phyloP scores from a whole-genome alignment of 345 rosid genomes.

The Conringia planisiliqua region DNA sequence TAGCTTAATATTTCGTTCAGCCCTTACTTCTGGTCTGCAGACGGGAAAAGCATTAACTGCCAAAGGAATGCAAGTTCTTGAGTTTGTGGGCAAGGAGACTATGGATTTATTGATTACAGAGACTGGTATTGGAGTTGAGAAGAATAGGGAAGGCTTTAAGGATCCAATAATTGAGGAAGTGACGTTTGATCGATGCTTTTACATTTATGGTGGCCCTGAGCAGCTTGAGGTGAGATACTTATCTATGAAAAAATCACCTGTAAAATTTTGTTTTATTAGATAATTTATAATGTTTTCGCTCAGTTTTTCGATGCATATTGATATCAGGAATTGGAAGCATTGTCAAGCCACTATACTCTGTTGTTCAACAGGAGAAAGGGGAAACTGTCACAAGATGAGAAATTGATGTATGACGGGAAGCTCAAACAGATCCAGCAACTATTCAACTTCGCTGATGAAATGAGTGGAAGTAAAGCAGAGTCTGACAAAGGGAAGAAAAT shows the following conservation, averaged over 20 bases:
- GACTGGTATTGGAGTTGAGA: conserved; percentile 73
- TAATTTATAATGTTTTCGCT: conserved; percentile 9
- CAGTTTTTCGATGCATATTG: conserved; percentile 16
- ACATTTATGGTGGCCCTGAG: conserved; percentile 98
- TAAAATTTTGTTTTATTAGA: not conserved
- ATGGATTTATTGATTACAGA: conserved; percentile 85
- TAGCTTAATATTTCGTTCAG: not conserved
- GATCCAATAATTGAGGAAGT: conserved; percentile 85
- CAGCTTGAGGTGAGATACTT: conserved; percentile 73
- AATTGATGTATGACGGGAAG: conserved; percentile 63
- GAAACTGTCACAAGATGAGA: conserved; percentile 73
- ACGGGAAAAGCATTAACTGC: conserved; percentile 91
- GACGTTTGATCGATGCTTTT: conserved; percentile 95
- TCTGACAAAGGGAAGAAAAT: conserved; percentile 82
- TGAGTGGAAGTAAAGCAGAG: conserved; percentile 49
- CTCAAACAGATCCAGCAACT: conserved; percentile 84
- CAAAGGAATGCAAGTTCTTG: conserved; percentile 97
- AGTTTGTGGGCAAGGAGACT: conserved; percentile 90
- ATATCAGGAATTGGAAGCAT: conserved; percentile 88
- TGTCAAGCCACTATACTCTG: conserved; percentile 80
- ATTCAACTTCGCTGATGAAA: conserved; percentile 56
- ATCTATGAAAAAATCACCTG: conserved; percentile 7
- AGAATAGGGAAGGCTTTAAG: conserved; percentile 49
- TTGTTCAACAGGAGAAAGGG: conserved; percentile 83
- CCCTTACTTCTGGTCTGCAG: conserved; percentile 41